Base-by-base conservation (phyloP, 2,329 filamentous ascomycete genomes). In the Fusarium sp. region DNA sequence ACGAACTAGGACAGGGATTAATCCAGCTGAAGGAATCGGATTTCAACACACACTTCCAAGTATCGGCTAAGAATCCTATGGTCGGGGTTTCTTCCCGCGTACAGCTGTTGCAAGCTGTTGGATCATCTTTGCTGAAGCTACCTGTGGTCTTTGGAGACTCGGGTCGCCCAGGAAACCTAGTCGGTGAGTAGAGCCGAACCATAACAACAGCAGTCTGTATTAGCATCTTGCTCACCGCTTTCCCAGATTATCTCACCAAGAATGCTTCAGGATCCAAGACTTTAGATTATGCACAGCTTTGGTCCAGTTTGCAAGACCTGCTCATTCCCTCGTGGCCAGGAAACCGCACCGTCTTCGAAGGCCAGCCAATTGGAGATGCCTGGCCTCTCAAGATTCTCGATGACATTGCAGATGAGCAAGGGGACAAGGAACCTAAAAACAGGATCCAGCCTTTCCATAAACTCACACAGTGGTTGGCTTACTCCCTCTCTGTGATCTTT, bases 391-490 rank as follows among this genome's bases (percentile, higher is more conserved):
- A 67, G 6, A 62, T 75, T 0, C 73, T 79, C 0, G 43, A 53
- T 3, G 47, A 54, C 0, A 47, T 68, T 8, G 57, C 63, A 0
- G 47, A 67, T 9, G 50, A 15, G 1, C 2, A 59, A 0, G 33
- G 51, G 0, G 30, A 64, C 1, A 41, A n/a, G 1, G 19, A 52
- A 1, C 17, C 54, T 6, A 64, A 24, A 24, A 58, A n/a, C 7
- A 52, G 19, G 0, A 86, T 86, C 14, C 81, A 84, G 7, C 84
- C 84, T 0, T 86, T 86, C 72, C 87, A 89, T 73, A 88, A 88
- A 67, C 82, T 92, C 10, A 92, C 90, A 0, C 90, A 92, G 74
- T 92, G 90, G 90, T 83, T 93, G 7, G 86, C 86, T 2, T 93
- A 93, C 76, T 92, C 90, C 0, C 80, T 93, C 9, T 92, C 90